Conservation (phyloP, 2,329 filamentous ascomycete species). For the Gaeumannomyces tritici region DNA sequence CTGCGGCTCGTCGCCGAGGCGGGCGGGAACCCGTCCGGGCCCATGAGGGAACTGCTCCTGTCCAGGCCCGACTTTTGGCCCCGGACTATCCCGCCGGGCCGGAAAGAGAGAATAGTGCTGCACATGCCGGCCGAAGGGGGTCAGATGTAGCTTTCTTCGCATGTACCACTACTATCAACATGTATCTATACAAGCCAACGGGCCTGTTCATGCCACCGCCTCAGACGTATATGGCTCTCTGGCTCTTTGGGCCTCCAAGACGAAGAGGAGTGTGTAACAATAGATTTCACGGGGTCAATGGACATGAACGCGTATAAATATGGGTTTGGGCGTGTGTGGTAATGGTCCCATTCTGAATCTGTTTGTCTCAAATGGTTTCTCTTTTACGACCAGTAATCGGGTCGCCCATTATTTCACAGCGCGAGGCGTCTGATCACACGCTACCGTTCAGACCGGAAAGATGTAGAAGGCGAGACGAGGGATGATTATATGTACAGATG, state of each 20-base stretch:
- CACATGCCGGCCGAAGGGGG: neutral
- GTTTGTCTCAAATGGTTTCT: too few species aligned
- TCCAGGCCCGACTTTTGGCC: slow-evolving; percentile 10
- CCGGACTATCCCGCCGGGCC: too few species aligned
- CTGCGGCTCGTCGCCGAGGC: slow-evolving; percentile 26
- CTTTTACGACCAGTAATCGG: too few species aligned
- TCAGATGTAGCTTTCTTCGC: neutral
- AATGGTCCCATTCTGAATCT: too few species aligned
- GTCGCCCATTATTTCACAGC: too few species aligned
- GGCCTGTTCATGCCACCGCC: neutral
- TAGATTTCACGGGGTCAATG: neutral
- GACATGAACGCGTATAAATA: neutral
- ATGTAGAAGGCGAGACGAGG: neutral
- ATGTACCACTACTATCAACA: neutral
- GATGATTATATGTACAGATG: neutral
- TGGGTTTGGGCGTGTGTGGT: too few species aligned
- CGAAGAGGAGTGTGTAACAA: neutral
- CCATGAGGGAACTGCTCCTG: slow-evolving; percentile 21
- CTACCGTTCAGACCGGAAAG: neutral
- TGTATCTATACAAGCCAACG: neutral
- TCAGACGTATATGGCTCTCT: neutral
- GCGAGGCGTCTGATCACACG: too few species aligned
- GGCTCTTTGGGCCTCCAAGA: neutral
- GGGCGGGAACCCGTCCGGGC: slow-evolving; percentile 3
- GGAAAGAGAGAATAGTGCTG: neutral